Evolutionary conservation across 2,329 filamentous ascomycete species (phyloP).

Genomic region (Fusarium chuoi): DNA sequence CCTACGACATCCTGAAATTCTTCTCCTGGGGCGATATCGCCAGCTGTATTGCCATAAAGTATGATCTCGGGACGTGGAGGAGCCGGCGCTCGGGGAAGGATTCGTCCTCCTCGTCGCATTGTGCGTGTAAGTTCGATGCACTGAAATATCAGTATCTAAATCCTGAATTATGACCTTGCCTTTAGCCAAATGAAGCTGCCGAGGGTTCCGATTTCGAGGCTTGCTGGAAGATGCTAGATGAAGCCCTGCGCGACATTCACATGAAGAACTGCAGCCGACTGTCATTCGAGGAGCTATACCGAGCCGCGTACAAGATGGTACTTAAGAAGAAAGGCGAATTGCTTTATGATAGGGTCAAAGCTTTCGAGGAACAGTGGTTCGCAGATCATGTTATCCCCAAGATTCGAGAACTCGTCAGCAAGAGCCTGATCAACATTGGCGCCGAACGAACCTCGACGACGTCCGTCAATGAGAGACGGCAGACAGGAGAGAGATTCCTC

Average conservation of each 20-base stretch:
- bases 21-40: conserved; percentile 8
- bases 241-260: conserved; percentile 88
- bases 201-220: conserved; percentile 83
- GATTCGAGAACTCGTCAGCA: conserved; percentile 77
- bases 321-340: conserved; percentile 85
- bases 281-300: conserved; percentile 95
- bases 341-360: conserved; percentile 82
- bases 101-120: conserved; percentile 56
- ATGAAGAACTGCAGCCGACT: conserved; percentile 88
- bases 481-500: conserved; percentile 85
- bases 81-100: conserved; percentile 53
- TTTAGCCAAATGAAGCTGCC: conserved; percentile 52
- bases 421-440: conserved; percentile 70
- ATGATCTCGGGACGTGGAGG: conserved; percentile 64
- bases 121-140: conserved; percentile 52
- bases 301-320: conserved; percentile 93
- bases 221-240: conserved; percentile 80
- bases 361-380: conserved; percentile 87
- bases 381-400: conserved; percentile 75
- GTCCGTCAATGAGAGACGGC: conserved; percentile 80
- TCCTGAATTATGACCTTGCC: conserved; percentile 37
- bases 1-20: not conserved
- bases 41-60: not conserved
- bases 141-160: not conserved
- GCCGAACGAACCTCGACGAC: conserved; percentile 66